A percentile compares a stretch with the other conserved stretches of the same genome.
phyloP scores from a whole-genome alignment of 192 early-diverging fungal species.

The Tieghemiomyces parasiticus region DNA sequence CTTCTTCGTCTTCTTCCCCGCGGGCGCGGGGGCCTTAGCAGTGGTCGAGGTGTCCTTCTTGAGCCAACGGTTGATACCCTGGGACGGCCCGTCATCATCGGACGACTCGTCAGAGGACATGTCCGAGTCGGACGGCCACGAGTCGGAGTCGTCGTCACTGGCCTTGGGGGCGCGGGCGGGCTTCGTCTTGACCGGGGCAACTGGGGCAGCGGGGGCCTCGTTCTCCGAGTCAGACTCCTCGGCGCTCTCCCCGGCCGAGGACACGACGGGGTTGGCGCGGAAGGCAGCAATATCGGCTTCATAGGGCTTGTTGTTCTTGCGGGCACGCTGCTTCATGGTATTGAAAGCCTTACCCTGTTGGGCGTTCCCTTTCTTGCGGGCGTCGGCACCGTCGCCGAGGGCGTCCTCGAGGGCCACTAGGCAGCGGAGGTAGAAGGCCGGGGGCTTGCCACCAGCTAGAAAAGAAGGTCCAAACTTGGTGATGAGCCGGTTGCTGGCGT shows the following conservation, averaged over 20 bases:
- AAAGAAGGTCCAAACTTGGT: constrained; percentile 7
- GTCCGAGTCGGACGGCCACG: constrained; percentile 13
- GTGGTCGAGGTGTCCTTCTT: constrained; percentile 24
- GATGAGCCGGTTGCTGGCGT: background rate
- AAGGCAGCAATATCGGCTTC: constrained; percentile 58
- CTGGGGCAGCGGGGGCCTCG: constrained; percentile 14
- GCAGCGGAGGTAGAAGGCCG: constrained; percentile 56
- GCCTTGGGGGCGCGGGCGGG: background rate
- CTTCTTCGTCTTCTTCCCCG: constrained; percentile 22
- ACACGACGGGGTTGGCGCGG: constrained; percentile 23
- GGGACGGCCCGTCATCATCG: constrained; percentile 1
- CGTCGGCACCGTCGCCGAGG: constrained; percentile 41
- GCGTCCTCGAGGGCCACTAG: constrained; percentile 65
- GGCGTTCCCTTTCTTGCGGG: constrained; percentile 73
- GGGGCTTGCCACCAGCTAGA: constrained; percentile 13
- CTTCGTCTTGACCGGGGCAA: constrained; percentile 11
- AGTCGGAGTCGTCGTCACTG: background rate
- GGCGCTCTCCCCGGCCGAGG: constrained; percentile 23
- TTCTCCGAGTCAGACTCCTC: constrained; percentile 18
- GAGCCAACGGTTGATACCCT: constrained; percentile 21
- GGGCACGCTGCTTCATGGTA: constrained; percentile 84
- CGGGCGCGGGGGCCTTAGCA: constrained; percentile 4
- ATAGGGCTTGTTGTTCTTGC: constrained; percentile 71
- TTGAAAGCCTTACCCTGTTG: constrained; percentile 68
- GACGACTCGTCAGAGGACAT: background rate